Conservation (phyloP, 768 basidiomycete genomes). For the Serendipita vermifera region DNA sequence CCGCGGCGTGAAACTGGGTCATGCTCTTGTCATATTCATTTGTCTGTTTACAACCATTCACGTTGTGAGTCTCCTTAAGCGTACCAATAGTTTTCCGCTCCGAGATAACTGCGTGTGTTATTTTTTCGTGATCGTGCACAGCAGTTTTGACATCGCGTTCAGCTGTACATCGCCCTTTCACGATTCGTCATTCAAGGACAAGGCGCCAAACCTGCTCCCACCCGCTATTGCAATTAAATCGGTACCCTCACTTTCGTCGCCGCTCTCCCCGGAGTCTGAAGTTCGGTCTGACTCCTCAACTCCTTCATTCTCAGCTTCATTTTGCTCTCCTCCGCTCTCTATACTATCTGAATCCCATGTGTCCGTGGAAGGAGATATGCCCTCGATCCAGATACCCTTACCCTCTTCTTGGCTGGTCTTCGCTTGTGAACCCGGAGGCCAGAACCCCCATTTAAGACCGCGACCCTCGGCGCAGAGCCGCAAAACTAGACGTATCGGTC, state of each 20-base stretch:
- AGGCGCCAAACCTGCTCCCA: background rate
- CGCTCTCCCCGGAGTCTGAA: background rate
- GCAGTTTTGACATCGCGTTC: too few relatives aligned
- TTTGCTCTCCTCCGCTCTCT: background rate
- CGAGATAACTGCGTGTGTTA: too few relatives aligned
- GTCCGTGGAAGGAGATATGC: slow-evolving; percentile 1
- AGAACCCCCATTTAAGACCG: slow-evolving; percentile 66
- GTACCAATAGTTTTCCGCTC: too few relatives aligned
- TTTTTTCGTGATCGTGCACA: too few relatives aligned
- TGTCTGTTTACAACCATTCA: too few relatives aligned
- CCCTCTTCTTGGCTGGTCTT: slow-evolving; percentile 2
- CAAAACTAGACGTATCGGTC: slow-evolving; percentile 39
- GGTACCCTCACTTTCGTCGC: background rate
- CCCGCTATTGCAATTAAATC: background rate
- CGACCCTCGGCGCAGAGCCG: slow-evolving; percentile 70
- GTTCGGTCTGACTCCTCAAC: too few relatives aligned
- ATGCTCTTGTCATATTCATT: too few relatives aligned
- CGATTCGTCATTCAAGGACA: too few relatives aligned
- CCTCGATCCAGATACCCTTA: slow-evolving; percentile 12
- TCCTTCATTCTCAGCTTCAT: background rate
- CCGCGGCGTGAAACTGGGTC: too few relatives aligned
- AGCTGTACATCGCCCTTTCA: too few relatives aligned
- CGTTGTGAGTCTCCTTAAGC: too few relatives aligned
- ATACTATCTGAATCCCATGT: background rate
- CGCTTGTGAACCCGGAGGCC: slow-evolving; percentile 47